These are phyloP conservation scores for Sedum album DNA, from an alignment of 164 flowering plant genomes.

Conservation along the genomic window DNA sequence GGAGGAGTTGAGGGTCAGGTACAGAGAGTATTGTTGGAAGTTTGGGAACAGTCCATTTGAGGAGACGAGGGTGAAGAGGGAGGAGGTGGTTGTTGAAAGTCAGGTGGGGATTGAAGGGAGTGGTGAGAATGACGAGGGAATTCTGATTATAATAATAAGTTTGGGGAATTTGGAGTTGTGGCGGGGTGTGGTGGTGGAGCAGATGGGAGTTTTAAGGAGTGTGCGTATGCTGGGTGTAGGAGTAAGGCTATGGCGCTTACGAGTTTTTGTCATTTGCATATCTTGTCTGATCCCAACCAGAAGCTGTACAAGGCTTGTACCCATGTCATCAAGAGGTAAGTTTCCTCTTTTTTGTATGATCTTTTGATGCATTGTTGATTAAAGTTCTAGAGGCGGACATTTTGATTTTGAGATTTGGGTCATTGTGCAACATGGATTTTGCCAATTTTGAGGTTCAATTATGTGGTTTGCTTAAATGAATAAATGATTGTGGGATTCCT, in stretches of 20 bases:
- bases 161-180: background rate
- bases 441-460: background rate
- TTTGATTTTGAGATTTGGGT: background rate
- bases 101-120: constrained; percentile 1
- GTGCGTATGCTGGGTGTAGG: background rate
- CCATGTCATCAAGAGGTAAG: constrained; percentile 5
- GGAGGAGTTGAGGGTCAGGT: background rate
- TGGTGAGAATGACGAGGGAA: background rate
- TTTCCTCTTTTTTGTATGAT: background rate
- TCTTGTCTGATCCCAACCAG: background rate
- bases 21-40: constrained; percentile 1
- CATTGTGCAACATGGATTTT: background rate
- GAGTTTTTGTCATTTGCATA: constrained; percentile 3
- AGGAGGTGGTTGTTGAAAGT: background rate
- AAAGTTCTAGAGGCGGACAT: background rate
- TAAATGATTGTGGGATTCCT: background rate
- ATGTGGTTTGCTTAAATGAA: background rate
- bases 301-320: constrained; percentile 5
- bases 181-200: background rate
- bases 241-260: constrained; percentile 5
- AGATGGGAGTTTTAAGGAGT: background rate
- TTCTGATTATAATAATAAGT: background rate
- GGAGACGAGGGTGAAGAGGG: background rate
- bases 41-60: background rate
- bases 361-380: background rate